Evolutionary conservation across 2,329 filamentous ascomycete species (phyloP), one percentile per base, ranked within the genome.

Genomic region (Fusarium sp.): DNA sequence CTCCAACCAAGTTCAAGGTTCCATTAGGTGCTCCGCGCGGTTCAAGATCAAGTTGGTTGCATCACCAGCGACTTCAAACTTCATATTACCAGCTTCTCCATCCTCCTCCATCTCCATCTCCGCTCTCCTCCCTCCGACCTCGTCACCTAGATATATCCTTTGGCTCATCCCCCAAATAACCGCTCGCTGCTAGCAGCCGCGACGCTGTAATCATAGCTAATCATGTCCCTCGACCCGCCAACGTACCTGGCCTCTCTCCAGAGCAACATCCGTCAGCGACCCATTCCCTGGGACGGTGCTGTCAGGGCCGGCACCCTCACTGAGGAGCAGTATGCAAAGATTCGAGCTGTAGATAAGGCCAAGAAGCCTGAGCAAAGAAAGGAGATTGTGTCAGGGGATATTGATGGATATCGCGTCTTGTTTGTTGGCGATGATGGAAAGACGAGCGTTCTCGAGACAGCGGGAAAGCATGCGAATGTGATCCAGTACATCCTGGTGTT

Each of bases 231-330:
- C 82, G 94, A 98, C 81, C 93, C 94, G 76, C 95, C 95, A 66
- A 93, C 93, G 66, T 98, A 98, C 83, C 90, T 90, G 64, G 84
- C 85, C 80, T 95, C 94, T 76, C 89, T 98, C 76, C 95, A 97
- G 86, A 97, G 94, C 89, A 98, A 98, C 87, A 97, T 98, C 82
- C 94, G 96, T 80, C 93, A 94, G 80, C 91, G 96, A 76, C 95
- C 95, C 74, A 97, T 99, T 84, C 95, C 95, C 65, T 99, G 96
- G 96, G 95, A 98, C 83, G 95, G 95, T 78, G 95, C 95, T 78
- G 94, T 97, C 75, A 91, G 96, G 82, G 94, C 94, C 77, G 94
- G 95, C 82, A 96, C 94, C 79, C 93, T 99, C 83, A 97, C 93
- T 65, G 95, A 98, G 76, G 92, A 93, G 76, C 95, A 99, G 83